These are phyloP conservation scores for Fusarium continuum DNA, from an alignment of 2,329 filamentous ascomycete species.

Conservation along the genomic window DNA sequence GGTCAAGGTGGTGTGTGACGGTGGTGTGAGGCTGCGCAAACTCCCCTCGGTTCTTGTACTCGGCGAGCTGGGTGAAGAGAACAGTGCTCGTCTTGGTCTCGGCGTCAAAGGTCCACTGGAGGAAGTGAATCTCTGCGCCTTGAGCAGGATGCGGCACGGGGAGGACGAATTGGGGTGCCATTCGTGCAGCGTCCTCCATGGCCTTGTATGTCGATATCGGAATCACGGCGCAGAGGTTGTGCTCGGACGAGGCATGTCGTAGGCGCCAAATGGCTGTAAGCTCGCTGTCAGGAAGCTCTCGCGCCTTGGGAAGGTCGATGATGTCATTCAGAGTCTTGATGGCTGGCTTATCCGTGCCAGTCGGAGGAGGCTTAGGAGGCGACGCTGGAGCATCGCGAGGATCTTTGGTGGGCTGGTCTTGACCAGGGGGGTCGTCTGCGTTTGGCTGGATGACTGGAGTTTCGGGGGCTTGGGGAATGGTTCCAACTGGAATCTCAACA, in stretches of 20 bases:
- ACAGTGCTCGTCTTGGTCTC: slow-evolving; percentile 73
- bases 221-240: slow-evolving; percentile 85
- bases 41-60: slow-evolving; percentile 90
- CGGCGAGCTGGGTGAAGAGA: slow-evolving; percentile 92
- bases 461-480: slow-evolving; percentile 50
- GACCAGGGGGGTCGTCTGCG: slow-evolving; percentile 45
- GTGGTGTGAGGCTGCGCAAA: slow-evolving; percentile 94
- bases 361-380: slow-evolving; percentile 21
- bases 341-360: slow-evolving; percentile 42
- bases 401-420: slow-evolving; percentile 23
- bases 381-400: slow-evolving; percentile 12
- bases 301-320: slow-evolving; percentile 82
- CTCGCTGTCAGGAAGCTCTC: slow-evolving; percentile 78
- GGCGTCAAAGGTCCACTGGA: slow-evolving; percentile 93
- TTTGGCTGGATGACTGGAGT: slow-evolving; percentile 51
- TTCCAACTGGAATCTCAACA: slow-evolving; percentile 52
- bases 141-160: slow-evolving; percentile 75
- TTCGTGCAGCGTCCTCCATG: slow-evolving; percentile 76
- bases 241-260: slow-evolving; percentile 76
- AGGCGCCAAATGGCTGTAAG: slow-evolving; percentile 91
- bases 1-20: slow-evolving; percentile 88
- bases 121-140: slow-evolving; percentile 92
- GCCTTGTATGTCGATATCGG: slow-evolving; percentile 76
- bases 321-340: slow-evolving; percentile 61
- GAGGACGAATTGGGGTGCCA: slow-evolving; percentile 88